Percentiles rank a stretch among this genome's conserved stretches.
These are phyloP conservation scores for Hyaloscypha bicolor DNA, from an alignment of 495 filamentous ascomycete genomes.

Conservation along the genomic window DNA sequence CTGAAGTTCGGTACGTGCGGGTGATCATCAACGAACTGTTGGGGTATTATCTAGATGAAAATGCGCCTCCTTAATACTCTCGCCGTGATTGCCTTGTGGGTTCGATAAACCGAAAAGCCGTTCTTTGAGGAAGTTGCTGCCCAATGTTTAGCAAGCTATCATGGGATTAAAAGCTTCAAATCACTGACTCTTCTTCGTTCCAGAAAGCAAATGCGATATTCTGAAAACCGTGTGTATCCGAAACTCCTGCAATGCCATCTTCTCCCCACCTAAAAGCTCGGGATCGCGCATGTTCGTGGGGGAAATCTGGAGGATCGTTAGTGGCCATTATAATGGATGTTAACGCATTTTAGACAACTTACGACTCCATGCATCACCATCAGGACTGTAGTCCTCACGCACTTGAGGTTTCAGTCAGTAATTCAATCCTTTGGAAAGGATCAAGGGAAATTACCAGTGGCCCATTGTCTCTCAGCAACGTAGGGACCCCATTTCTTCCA, in stretches of 20 bases:
- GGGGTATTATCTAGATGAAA: constrained; percentile 97
- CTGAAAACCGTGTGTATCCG: constrained; percentile 84
- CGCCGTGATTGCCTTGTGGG: constrained; percentile 94
- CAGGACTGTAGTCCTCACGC: constrained; percentile 83
- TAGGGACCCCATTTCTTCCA: constrained; percentile 97
- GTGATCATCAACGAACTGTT: constrained; percentile 42
- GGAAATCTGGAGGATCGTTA: constrained; percentile 65
- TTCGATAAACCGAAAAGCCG: constrained; percentile 93
- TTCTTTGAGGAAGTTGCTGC: constrained; percentile 88
- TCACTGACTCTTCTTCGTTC: constrained; percentile 92
- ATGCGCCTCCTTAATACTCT: constrained; percentile 94
- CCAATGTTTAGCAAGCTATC: constrained; percentile 10
- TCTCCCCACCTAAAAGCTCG: constrained; percentile 93
- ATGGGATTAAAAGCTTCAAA: constrained; percentile 9
- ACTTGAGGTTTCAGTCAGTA: constrained; percentile 55
- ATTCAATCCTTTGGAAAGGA: not conserved
- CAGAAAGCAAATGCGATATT: constrained; percentile 96
- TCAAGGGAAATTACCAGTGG: constrained; percentile 60
- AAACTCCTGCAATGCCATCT: constrained; percentile 95
- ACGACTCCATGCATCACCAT: constrained; percentile 97
- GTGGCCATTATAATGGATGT: not conserved
- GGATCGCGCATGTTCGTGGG: constrained; percentile 87
- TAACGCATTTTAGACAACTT: constrained; percentile 41
- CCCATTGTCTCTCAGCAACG: constrained; percentile 82
- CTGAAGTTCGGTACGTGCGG: not conserved